These are phyloP conservation scores for Chalciporus sphaerocephalus DNA, from an alignment of 768 basidiomycete genomes.

Conservation along the genomic window DNA sequence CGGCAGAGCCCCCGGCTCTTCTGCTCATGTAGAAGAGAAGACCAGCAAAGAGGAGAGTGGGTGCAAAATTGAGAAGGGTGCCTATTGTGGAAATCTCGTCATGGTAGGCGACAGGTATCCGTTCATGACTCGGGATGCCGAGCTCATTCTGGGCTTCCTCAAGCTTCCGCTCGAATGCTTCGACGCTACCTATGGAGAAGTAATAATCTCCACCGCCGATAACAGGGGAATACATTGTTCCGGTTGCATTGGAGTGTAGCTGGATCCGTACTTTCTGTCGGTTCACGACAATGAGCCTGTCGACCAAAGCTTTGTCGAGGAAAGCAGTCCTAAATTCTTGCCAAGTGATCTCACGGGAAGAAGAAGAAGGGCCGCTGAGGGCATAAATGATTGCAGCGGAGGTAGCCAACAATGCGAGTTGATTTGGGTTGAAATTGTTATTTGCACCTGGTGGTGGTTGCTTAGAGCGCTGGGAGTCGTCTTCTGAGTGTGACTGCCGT, in stretches of 20 bases:
- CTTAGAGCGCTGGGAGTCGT: slow-evolving; percentile 35
- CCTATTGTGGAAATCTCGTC: slow-evolving; percentile 86
- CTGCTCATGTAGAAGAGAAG: slow-evolving; percentile 84
- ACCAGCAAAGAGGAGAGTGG: slow-evolving; percentile 89
- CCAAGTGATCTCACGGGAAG: slow-evolving; percentile 94
- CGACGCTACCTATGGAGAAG: slow-evolving; percentile 97
- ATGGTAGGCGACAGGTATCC: slow-evolving; percentile 95
- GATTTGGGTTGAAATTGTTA: slow-evolving; percentile 51
- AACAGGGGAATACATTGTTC: slow-evolving; percentile 66
- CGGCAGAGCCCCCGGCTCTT: slow-evolving; percentile 55
- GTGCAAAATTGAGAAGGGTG: slow-evolving; percentile 85
- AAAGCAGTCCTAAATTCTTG: slow-evolving; percentile 98
- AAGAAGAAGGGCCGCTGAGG: slow-evolving; percentile 43
- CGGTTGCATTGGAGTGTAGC: slow-evolving; percentile 85
- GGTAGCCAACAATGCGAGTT: slow-evolving; percentile 55
- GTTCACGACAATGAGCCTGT: slow-evolving; percentile 90
- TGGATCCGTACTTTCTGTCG: slow-evolving; percentile 86
- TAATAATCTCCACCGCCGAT: slow-evolving; percentile 64
- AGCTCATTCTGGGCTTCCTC: slow-evolving; percentile 92
- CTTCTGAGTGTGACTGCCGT: slow-evolving; percentile 26
- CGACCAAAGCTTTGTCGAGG: slow-evolving; percentile 93
- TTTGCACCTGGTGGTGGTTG: slow-evolving; percentile 46
- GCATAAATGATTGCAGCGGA: slow-evolving; percentile 63
- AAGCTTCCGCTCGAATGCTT: slow-evolving; percentile 92
- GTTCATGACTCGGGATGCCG: slow-evolving; percentile 85